Evolutionary conservation across 371 early-diverging fungal genomes (phyloP), one percentile per base, ranked within the genome.

Genomic region (Zancudomyces culisetae): DNA sequence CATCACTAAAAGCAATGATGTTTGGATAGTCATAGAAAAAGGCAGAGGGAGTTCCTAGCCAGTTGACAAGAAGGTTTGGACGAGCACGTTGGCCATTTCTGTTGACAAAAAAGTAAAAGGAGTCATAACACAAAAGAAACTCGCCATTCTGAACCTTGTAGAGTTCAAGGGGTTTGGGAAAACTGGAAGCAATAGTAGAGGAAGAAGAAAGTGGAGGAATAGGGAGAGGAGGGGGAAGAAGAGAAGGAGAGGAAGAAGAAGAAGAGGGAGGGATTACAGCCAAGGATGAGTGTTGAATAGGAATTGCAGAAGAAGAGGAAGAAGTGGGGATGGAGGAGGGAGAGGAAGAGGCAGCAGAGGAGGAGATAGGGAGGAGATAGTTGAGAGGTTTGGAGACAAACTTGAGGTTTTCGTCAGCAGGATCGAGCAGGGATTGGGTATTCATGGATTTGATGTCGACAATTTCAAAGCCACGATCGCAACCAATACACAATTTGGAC

Each of bases 81-180:
- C 82, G 66, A 19, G 80, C 72, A 12, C 89, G 70, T 35, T 79
- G 75, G 22, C 95, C 95, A 47, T 80, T 75, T 43, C 78, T 79
- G 64, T 92, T 79, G 24, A 94, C 87, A 62, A 78, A 87, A 58
- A 92, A 91, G 0, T 79, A 87, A 71, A 88, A 88, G 52, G 80
- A 83, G 68, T 87, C 79, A 64, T 91, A 94, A 62, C 93, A 92
- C 19, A 92, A 74, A 42, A 94, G 56, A 60, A 85, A 87, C 60
- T 84, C 74, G 12, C 83, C 80, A 26, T 76, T 70, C 6, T 67
- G 66, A 29, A 86, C 73, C 12, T 85, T 72, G 67, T 83, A 92
- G 58, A 94, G 77, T 1, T 84, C 79, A 24, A 91, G 70, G 1
- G 95, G 92, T 45, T 70, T 57, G 1, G 78, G 29, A 43, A 15